Evolutionary conservation across 106 monocot genomes (phyloP).

Genomic region (Amphibolis antarctica): DNA sequence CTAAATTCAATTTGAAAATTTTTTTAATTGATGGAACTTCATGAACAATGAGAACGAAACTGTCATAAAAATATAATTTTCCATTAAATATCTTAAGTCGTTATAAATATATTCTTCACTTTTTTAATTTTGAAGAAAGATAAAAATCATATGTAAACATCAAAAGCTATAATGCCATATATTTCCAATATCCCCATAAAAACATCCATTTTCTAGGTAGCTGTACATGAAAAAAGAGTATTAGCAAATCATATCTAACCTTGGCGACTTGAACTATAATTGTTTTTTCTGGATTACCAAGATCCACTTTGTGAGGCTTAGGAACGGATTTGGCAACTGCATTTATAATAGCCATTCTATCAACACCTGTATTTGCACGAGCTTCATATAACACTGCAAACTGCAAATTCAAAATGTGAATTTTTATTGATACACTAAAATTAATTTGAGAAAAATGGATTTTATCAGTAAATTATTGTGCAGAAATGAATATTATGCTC

Average conservation of each 20-base stretch:
- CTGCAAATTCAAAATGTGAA: slow-evolving; percentile 44
- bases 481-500: too few relatives aligned
- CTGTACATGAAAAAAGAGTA: neutral
- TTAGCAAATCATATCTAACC: slow-evolving; percentile 24
- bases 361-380: slow-evolving; percentile 81
- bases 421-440: too few relatives aligned
- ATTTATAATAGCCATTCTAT: slow-evolving; percentile 88
- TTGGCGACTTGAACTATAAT: slow-evolving; percentile 86
- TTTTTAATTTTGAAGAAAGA: too few relatives aligned
- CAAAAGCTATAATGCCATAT: neutral
- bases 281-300: slow-evolving; percentile 74
- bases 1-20: too few relatives aligned
- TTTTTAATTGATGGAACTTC: too few relatives aligned
- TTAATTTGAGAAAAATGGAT: too few relatives aligned
- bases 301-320: slow-evolving; percentile 82
- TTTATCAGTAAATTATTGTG: too few relatives aligned
- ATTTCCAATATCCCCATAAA: neutral
- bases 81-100: too few relatives aligned
- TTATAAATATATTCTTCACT: too few relatives aligned
- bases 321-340: slow-evolving; percentile 85
- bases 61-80: too few relatives aligned
- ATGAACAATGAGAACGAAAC: too few relatives aligned
- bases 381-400: slow-evolving; percentile 93
- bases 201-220: neutral
- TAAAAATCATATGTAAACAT: neutral